These are phyloP conservation scores for Entoloma clypeatum DNA, from an alignment of 1,284 basidiomycete species.

Conservation along the genomic window DNA sequence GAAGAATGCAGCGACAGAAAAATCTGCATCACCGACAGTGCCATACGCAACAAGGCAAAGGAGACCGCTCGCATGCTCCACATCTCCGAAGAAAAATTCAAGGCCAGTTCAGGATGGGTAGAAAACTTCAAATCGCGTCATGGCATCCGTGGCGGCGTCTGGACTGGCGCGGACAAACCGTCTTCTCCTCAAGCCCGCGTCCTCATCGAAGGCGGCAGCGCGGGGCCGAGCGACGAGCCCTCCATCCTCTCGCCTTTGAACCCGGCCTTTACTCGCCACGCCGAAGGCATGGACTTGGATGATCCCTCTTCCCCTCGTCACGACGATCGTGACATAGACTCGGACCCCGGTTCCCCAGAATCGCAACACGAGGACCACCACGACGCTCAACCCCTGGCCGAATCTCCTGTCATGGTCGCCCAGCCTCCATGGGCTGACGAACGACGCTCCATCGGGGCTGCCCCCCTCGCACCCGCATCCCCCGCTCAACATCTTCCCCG, in stretches of 20 bases:
- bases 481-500: conserved; percentile 3
- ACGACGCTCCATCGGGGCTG: conserved; percentile 18
- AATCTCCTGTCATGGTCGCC: conserved; percentile 10
- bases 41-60: conserved; percentile 70
- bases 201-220: conserved; percentile 22
- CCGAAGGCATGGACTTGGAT: conserved; percentile 19
- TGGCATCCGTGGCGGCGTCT: conserved; percentile 65
- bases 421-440: conserved; percentile 19
- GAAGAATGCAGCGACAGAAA: conserved; percentile 47
- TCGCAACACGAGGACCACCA: conserved; percentile 8
- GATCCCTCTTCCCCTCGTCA: conserved; percentile 8
- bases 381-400: conserved; percentile 9
- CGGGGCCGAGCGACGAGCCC: too few relatives aligned
- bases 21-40: conserved; percentile 61
- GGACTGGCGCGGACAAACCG: conserved; percentile 39
- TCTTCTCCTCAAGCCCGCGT: conserved; percentile 27
- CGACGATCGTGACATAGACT: conserved; percentile 21
- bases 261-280: conserved; percentile 31
- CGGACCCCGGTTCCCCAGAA: conserved; percentile 14
- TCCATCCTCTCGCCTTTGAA: conserved; percentile 31
- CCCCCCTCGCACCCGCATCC: too few relatives aligned
- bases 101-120: conserved; percentile 87
- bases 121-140: conserved; percentile 87
- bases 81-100: conserved; percentile 73
- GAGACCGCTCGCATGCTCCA: conserved; percentile 58